These are phyloP conservation scores for Suillus americanus DNA, from an alignment of 768 basidiomycete species.

Conservation along the genomic window DNA sequence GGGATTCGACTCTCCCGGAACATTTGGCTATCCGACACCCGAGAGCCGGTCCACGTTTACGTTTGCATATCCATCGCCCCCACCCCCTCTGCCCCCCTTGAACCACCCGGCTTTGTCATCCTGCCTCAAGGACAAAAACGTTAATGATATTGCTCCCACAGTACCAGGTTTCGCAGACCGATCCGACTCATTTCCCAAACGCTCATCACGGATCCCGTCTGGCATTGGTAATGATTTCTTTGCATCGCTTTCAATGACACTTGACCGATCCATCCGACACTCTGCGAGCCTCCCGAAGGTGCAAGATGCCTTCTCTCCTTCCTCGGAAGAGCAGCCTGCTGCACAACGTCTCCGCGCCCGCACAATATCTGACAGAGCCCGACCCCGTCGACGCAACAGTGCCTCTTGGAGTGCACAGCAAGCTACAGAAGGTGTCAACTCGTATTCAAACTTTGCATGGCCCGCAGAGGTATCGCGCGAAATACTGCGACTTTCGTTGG, in stretches of 20 bases:
- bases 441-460: slow-evolving; percentile 44
- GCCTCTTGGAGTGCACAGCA: slow-evolving; percentile 58
- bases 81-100: slow-evolving; percentile 57
- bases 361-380: slow-evolving; percentile 35
- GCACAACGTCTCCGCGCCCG: slow-evolving; percentile 20
- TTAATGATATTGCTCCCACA: slow-evolving; percentile 8
- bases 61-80: slow-evolving; percentile 33
- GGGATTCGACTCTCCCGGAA: slow-evolving; percentile 37
- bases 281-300: slow-evolving; percentile 28
- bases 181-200: slow-evolving; percentile 23
- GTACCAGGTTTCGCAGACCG: slow-evolving; percentile 19
- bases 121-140: slow-evolving; percentile 16
- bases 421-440: slow-evolving; percentile 36
- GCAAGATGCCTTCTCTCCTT: slow-evolving; percentile 21
- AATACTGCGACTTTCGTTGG: slow-evolving; percentile 50
- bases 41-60: slow-evolving; percentile 19
- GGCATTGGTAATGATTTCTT: slow-evolving; percentile 18
- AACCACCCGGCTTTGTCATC: slow-evolving; percentile 36
- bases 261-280: slow-evolving; percentile 27
- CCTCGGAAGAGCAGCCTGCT: slow-evolving; percentile 11
- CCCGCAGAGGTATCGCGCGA: slow-evolving; percentile 58
- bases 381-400: slow-evolving; percentile 46
- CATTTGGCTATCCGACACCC: slow-evolving; percentile 41
- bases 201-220: slow-evolving; percentile 9
- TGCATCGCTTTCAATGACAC: slow-evolving; percentile 22